Conservation (phyloP, 345 rosid species). For the Dipteronia dyeriana region DNA sequence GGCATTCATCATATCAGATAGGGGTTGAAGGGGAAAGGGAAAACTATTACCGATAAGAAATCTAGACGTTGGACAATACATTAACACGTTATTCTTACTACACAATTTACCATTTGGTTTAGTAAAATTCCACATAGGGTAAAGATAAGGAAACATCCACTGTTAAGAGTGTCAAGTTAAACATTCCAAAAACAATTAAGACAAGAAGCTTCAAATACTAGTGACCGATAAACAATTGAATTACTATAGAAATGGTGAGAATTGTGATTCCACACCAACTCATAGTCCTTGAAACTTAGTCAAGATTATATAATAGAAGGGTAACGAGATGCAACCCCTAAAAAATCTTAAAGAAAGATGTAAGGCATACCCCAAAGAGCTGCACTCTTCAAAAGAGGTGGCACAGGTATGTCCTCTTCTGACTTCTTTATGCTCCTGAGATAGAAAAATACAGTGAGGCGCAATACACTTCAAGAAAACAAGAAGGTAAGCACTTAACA, state of each 20-base stretch:
- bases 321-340: not conserved
- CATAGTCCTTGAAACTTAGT: not conserved
- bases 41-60: not conserved
- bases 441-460: conserved; percentile 15
- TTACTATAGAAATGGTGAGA: not conserved
- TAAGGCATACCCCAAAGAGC: conserved; percentile 82
- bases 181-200: not conserved
- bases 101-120: too few relatives aligned
- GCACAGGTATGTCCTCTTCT: conserved; percentile 82
- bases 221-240: not conserved
- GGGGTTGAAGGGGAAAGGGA: too few relatives aligned
- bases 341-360: not conserved
- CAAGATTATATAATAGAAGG: not conserved
- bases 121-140: not conserved
- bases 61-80: not conserved
- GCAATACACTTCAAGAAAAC: conserved; percentile 1
- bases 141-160: too few relatives aligned
- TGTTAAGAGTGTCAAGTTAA: not conserved
- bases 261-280: not conserved
- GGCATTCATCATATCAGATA: not conserved
- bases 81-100: too few relatives aligned
- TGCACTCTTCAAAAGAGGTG: conserved; percentile 89
- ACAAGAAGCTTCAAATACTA: not conserved
- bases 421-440: conserved; percentile 75
- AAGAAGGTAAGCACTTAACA: not conserved